phyloP scores from a whole-genome alignment of 176 grass and related monocot species.

The Avena sativa region DNA sequence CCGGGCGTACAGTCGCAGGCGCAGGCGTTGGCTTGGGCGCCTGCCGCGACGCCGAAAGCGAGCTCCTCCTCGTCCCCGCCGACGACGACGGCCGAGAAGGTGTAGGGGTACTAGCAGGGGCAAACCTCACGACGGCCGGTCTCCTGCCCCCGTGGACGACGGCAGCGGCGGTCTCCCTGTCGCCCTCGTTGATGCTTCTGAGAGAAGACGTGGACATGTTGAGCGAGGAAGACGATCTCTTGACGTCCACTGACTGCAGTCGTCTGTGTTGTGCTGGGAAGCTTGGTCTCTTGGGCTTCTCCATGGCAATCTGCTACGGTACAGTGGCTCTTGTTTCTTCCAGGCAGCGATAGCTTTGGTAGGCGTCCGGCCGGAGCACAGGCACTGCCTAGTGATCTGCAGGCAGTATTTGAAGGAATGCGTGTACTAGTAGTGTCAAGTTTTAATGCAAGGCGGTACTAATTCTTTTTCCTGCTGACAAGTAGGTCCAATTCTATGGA shows the following conservation, averaged over 20 bases:
- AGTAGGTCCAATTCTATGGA: too few relatives aligned
- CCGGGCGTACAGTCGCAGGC: constrained; percentile 32
- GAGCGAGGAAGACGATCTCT: constrained; percentile 38
- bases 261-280: constrained; percentile 7
- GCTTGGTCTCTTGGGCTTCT: constrained; percentile 40
- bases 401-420: too few relatives aligned
- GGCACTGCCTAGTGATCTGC: too few relatives aligned
- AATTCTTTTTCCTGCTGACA: too few relatives aligned
- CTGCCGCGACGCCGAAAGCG: neutral
- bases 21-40: constrained; percentile 29
- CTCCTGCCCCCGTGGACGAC: neutral
- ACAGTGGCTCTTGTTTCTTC: neutral
- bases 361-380: too few relatives aligned
- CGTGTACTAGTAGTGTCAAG: too few relatives aligned
- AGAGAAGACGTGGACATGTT: constrained; percentile 48
- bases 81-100: neutral
- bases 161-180: neutral
- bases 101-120: neutral
- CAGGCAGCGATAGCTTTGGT: neutral
- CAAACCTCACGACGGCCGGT: constrained; percentile 35
- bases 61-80: neutral
- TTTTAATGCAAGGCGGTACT: too few relatives aligned
- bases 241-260: constrained; percentile 31
- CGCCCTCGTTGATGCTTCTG: constrained; percentile 31
- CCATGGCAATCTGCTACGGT: constrained; percentile 24